phyloP scores from a whole-genome alignment of 2,329 filamentous ascomycete species.

The Penicillium sp. region DNA sequence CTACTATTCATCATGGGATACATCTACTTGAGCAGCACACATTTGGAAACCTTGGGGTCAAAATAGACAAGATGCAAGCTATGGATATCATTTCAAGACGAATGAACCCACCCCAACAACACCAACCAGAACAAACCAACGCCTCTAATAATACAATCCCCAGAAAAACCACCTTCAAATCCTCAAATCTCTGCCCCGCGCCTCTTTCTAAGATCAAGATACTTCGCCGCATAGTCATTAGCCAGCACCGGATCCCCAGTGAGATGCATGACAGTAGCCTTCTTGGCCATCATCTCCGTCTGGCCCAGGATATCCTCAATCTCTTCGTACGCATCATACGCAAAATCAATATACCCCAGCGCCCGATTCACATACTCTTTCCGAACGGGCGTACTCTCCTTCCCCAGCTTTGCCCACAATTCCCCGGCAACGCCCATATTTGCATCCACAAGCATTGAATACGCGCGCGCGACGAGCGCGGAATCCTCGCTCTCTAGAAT shows the following conservation, averaged over 20 bases:
- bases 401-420: constrained; percentile 29
- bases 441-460: constrained; percentile 70
- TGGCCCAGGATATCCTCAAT: constrained; percentile 68
- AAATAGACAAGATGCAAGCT: background rate
- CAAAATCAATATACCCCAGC: constrained; percentile 59
- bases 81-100: background rate
- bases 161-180: background rate
- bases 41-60: background rate
- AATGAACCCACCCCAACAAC: background rate
- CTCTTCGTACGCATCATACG: constrained; percentile 62
- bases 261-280: constrained; percentile 71
- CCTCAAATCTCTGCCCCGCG: constrained; percentile 16
- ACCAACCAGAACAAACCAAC: background rate
- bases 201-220: constrained; percentile 57
- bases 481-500: constrained; percentile 69
- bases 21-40: background rate
- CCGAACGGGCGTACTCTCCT: constrained; percentile 35
- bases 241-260: constrained; percentile 63
- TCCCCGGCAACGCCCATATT: constrained; percentile 70
- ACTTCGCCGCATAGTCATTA: constrained; percentile 66
- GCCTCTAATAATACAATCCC: constrained; percentile 3
- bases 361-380: constrained; percentile 60
- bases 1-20: background rate
- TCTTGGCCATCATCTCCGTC: constrained; percentile 79
- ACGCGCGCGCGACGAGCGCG: constrained; percentile 63